Conservation (phyloP, 495 filamentous ascomycete genomes). For the Amorphotheca resinae region DNA sequence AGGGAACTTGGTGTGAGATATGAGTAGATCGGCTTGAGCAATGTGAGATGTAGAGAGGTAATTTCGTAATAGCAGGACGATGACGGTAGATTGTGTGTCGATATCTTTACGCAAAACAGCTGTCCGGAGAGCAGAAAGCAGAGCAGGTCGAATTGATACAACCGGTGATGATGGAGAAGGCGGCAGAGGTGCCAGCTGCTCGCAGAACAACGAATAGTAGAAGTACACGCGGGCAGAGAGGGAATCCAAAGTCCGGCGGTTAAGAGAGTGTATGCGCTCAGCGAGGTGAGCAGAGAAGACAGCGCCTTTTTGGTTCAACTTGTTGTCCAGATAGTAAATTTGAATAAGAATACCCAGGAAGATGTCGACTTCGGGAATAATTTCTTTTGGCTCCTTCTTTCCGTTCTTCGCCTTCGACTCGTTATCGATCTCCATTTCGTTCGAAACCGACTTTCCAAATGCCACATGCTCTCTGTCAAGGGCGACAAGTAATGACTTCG, state of each 20-base stretch:
- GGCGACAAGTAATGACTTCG: conserved; percentile 55
- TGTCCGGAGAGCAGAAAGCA: conserved; percentile 81
- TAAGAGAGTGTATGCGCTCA: conserved; percentile 73
- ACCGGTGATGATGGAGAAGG: conserved; percentile 76
- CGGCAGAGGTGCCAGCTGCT: conserved; percentile 73
- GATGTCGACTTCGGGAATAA: conserved; percentile 80
- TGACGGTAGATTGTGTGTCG: conserved; percentile 90
- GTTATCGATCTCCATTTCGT: conserved; percentile 70
- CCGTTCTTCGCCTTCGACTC: conserved; percentile 32
- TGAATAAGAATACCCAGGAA: conserved; percentile 84
- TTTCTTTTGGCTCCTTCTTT: conserved; percentile 55
- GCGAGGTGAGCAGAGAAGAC: conserved; percentile 72
- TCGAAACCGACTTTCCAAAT: conserved; percentile 38
- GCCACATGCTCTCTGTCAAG: conserved; percentile 50
- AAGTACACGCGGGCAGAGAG: conserved; percentile 94
- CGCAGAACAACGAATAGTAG: conserved; percentile 89
- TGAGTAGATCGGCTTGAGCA: conserved; percentile 87
- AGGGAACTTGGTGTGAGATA: conserved; percentile 90
- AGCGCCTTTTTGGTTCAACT: conserved; percentile 63
- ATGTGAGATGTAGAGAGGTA: conserved; percentile 95
- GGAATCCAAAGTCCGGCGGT: conserved; percentile 87
- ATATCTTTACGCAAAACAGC: conserved; percentile 90
- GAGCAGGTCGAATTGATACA: conserved; percentile 70
- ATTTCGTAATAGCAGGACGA: conserved; percentile 87
- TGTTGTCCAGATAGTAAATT: conserved; percentile 78